Base-by-base conservation (phyloP, 2,329 filamentous ascomycete species). In the Plenodomus lindquistii region DNA sequence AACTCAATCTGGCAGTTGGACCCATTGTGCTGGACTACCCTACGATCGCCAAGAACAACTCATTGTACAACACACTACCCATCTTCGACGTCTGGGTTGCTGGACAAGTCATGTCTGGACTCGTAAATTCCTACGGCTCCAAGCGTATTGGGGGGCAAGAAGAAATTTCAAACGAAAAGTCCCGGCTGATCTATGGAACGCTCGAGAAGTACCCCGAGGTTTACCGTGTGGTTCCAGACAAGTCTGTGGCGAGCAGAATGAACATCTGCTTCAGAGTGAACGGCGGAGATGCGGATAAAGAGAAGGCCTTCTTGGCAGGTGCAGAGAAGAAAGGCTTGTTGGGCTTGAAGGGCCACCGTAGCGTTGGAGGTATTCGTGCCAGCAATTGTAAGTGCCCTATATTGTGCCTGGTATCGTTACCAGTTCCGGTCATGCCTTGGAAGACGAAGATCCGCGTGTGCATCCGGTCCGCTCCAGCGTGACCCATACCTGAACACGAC, bases 81-180 rank as follows among this genome's bases (percentile, higher is more conserved):
- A 96, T 97, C 65, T 96, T 97, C 65, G 92, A 93, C 70, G 88
- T 97, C 31, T 97, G 87, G 77, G 84, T 97, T 44, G 89, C 90
- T 15, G 91, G 91, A n/a, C 85, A 89, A 69, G 92, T 97, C 42
- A 86, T 97, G 67, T 85, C 88, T 66, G 85, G 83, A 55, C 81
- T 96, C 1, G 79, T 96, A 13, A 66, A 76, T 16, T 81, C 78
- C 0, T 88, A 83, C 71, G 80, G 84, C 2, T 73, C 85, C 58
- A 74, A 79, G 51, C 90, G 87, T 65, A 87, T 95, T 5, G 79
- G 82, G 15, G 89, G 88, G 1, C 93, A 97, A 69, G 80, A 96
- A 72, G 81, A 80, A 0, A 72, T 95, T 13, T 79, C 91, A 0
- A 78, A 86, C 34, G 75, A 86, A 59, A 97, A 97, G 76, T 87